Base-by-base conservation (phyloP, 495 filamentous ascomycete genomes). In the Friedmanniomyces endolithicus region DNA sequence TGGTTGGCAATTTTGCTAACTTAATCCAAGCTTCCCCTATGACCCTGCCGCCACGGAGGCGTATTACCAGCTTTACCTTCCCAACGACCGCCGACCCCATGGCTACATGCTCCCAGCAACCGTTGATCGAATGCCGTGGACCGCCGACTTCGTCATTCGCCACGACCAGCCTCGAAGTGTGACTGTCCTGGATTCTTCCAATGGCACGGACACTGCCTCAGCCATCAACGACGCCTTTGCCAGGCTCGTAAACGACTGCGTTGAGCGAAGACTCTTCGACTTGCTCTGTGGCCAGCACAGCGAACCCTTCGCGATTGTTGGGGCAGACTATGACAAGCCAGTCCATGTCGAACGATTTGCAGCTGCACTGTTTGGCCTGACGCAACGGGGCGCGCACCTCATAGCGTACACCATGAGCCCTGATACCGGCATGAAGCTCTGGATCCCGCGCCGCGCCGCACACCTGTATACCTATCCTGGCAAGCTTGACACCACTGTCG, bases 401-500 rank as follows among this genome's bases (percentile, higher is more conserved):
- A 70, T 70, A 0, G 74, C 69, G 14, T 82, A 78, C 55, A 65
- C 60, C 9, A 44, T 51, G 9, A 60, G 61, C 0, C 47, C 56
- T 6, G 53, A 61, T 1, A 55, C 53, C 17, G 59, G 58, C 40
- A 53, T 74, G 45, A 70, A 67, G 29, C 58, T 80, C 39, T 84
- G 80, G 78, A 70, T 82, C 20, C 66, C 72, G 1, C 63, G 72
- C 6, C 68, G 80, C 4, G 65, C 72, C 16, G 51, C 60, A 11
- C 63, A 68, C 19, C 68, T 77, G 43, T 71, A 71, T 43, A 78
- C 74, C 0, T 79, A 72, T 49, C 75, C 78, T 0, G 67, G 69
- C 6, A 71, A 71, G 70, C 71, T 84, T 6, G 79, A 82, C 62
- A 69, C 60, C 1, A 74, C 78, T 0, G 79, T 81, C 0, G 80